Base-by-base conservation (phyloP, 2,329 filamentous ascomycete genomes). In the Aspergillus persii region DNA sequence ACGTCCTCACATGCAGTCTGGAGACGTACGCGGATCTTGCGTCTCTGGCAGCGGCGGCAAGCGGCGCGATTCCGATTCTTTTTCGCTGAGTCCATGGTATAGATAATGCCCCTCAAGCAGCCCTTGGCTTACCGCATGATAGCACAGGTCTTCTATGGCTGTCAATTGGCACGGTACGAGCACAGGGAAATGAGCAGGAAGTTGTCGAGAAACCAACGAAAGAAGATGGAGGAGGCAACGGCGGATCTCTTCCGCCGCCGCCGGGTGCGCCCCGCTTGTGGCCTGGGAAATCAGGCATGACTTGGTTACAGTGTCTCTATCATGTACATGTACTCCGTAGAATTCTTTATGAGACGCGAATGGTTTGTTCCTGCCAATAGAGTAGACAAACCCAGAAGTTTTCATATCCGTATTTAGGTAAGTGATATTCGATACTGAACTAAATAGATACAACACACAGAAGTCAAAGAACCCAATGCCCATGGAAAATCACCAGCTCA, bases 1-100 rank as follows among this genome's bases (percentile, higher is more conserved):
- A 4, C 27, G 29, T 44, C 23, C 50, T 23, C 18, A 23, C 29
- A 53, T 47, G 31, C 18, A 47, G 27, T 11, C n/a, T 3, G 18
- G 8, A 27, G 39, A 62, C 74, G 27, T 70, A 80, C 79, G 50
- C 76, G 76, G 65, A 83, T 83, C 68, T 83, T 83, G 29, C 81
- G 74, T 47, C 78, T 71, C 60, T 83, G 81, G 57, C 81, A 83
- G 9, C 71, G 69, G 29, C 64, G 65, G 46, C 71, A 74, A 8
- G 71, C 71, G 62, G 64, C 74, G 56, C 62, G 72, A 60, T 68
- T 75, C 66, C 63, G 73, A 66, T 56, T 71, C 63, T 62, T 63
- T 2, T 61, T 65, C n/a, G 66, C 62, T 4, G 68, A 67, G 30
- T 71, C 65, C 70, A 72, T 72, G 12, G 23, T 27, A 36, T n/a